A percentile compares a stretch with the other conserved stretches of the same genome.
These are phyloP conservation scores for Tylopilus sp. DNA, from an alignment of 1,284 basidiomycete species.

Conservation along the genomic window DNA sequence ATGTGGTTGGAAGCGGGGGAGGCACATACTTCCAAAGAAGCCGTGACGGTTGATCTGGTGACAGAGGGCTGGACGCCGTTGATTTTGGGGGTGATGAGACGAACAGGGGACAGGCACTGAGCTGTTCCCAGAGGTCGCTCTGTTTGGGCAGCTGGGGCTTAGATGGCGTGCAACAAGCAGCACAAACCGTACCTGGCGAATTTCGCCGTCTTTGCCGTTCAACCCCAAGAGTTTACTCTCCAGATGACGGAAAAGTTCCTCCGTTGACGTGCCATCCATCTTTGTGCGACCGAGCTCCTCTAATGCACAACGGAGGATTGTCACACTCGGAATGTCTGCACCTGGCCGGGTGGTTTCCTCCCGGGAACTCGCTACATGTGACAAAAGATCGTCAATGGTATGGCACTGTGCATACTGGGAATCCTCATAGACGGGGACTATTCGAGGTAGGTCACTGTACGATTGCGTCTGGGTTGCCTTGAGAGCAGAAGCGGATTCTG, in stretches of 20 bases:
- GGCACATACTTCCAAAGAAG: slow-evolving; percentile 53
- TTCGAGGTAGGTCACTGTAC: slow-evolving; percentile 53
- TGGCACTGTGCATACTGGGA: slow-evolving; percentile 43
- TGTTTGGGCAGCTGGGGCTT: slow-evolving; percentile 26
- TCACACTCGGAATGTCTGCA: slow-evolving; percentile 44
- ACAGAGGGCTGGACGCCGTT: slow-evolving; percentile 6
- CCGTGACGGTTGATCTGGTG: slow-evolving; percentile 27
- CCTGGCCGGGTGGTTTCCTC: slow-evolving; percentile 31
- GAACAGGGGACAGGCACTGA: slow-evolving; percentile 54
- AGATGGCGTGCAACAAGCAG: slow-evolving; percentile 3
- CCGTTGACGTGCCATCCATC: slow-evolving; percentile 44
- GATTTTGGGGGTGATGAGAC: slow-evolving; percentile 20
- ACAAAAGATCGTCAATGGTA: slow-evolving; percentile 46
- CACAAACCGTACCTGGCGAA: slow-evolving; percentile 46
- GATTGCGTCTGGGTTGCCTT: slow-evolving; percentile 52
- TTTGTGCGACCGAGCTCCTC: slow-evolving; percentile 45
- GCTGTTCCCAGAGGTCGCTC: slow-evolving; percentile 58
- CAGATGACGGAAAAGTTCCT: slow-evolving; percentile 55
- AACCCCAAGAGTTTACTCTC: slow-evolving; percentile 58
- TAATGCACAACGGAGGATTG: slow-evolving; percentile 60
- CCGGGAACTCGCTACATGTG: slow-evolving; percentile 24
- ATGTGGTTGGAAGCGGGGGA: slow-evolving; percentile 37
- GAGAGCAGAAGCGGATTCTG: slow-evolving; percentile 47
- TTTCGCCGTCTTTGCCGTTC: slow-evolving; percentile 39
- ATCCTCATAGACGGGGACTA: slow-evolving; percentile 48